These are phyloP conservation scores for Podospora conica DNA, from an alignment of 495 filamentous ascomycete genomes.

Conservation along the genomic window DNA sequence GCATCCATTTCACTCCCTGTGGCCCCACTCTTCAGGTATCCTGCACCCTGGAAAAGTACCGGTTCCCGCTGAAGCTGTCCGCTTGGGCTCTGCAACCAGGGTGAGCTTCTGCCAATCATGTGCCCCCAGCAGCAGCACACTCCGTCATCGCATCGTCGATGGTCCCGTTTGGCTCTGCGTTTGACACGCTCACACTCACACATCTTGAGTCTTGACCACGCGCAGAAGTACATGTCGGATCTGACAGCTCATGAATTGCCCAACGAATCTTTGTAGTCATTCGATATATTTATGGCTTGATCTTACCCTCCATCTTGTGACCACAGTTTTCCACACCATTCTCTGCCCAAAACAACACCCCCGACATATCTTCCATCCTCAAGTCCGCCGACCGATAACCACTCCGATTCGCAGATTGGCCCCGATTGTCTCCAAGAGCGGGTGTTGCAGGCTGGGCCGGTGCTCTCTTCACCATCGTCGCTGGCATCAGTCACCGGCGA, in stretches of 20 bases:
- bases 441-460: constrained; percentile 2
- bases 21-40: neutral
- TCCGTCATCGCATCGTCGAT: constrained; percentile 9
- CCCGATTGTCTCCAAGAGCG: constrained; percentile 5
- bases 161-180: neutral
- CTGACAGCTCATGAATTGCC: neutral
- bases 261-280: neutral
- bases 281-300: too few relatives aligned
- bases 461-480: constrained; percentile 1
- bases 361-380: neutral
- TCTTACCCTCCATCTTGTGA: neutral
- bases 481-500: neutral
- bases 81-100: too few relatives aligned
- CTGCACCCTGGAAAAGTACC: neutral
- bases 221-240: neutral
- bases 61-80: neutral
- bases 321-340: neutral
- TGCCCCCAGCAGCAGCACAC: neutral
- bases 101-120: constrained; percentile 17
- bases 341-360: neutral
- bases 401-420: constrained; percentile 13
- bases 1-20: neutral
- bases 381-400: neutral
- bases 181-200: neutral
- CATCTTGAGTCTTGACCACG: too few relatives aligned